These are phyloP conservation scores for Phyllosticta citribraziliensis DNA, from an alignment of 2,329 filamentous ascomycete genomes.

Conservation along the genomic window DNA sequence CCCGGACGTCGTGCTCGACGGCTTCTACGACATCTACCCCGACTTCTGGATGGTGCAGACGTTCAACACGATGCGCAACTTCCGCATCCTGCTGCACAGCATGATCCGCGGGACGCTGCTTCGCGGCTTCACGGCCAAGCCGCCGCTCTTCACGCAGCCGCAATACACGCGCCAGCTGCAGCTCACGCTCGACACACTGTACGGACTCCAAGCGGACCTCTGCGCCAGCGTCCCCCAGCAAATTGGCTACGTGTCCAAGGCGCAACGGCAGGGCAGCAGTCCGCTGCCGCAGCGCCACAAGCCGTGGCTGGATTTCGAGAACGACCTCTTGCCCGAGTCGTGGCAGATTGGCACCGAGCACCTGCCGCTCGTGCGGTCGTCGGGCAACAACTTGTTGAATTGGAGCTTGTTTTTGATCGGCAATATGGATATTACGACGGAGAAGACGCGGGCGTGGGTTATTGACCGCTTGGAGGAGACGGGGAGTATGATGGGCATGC, in stretches of 20 bases:
- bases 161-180: slow-evolving; percentile 18
- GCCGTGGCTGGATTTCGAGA: slow-evolving; percentile 16
- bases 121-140: slow-evolving; percentile 17
- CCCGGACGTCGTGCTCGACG: slow-evolving; percentile 15
- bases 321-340: slow-evolving; percentile 14
- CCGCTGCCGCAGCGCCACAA: not conserved
- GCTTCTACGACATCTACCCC: slow-evolving; percentile 21
- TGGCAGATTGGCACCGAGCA: slow-evolving; percentile 9
- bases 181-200: slow-evolving; percentile 17
- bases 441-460: slow-evolving; percentile 18
- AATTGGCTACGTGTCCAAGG: slow-evolving; percentile 22
- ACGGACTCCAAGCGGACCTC: slow-evolving; percentile 22
- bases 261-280: slow-evolving; percentile 1
- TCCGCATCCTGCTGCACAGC: slow-evolving; percentile 18
- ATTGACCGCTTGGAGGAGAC: slow-evolving; percentile 50
- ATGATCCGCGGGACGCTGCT: slow-evolving; percentile 16
- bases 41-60: slow-evolving; percentile 23
- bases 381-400: slow-evolving; percentile 21
- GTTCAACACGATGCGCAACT: slow-evolving; percentile 22
- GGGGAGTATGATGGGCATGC: slow-evolving; percentile 35
- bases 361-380: slow-evolving; percentile 22
- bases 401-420: slow-evolving; percentile 26
- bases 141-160: slow-evolving; percentile 16
- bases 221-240: slow-evolving; percentile 26
- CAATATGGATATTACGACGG: slow-evolving; percentile 19